phyloP scores from a whole-genome alignment of 1,284 basidiomycete genomes.

The Athelia sp. region DNA sequence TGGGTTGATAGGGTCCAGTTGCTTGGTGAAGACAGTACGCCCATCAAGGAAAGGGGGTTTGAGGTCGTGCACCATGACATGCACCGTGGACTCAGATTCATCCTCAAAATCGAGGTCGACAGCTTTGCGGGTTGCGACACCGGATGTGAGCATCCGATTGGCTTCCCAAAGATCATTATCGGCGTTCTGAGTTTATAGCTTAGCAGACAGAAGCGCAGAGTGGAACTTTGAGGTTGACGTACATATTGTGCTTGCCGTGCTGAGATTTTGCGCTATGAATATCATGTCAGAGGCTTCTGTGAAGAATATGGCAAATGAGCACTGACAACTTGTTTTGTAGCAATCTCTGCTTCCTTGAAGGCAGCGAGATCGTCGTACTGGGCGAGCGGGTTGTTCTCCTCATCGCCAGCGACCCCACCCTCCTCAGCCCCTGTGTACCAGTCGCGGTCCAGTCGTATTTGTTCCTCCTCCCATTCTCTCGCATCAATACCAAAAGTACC shows the following conservation, averaged over 20 bases:
- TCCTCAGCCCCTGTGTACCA: conserved; percentile 94
- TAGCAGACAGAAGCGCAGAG: conserved; percentile 5
- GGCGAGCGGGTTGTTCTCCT: conserved; percentile 89
- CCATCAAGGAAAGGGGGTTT: conserved; percentile 99
- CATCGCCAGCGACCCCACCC: conserved; percentile 79
- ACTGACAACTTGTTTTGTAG: conserved; percentile 66
- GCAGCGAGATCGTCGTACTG: conserved; percentile 83
- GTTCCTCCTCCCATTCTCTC: conserved; percentile 94
- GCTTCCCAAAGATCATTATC: conserved; percentile 99
- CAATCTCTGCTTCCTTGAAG: conserved; percentile 75
- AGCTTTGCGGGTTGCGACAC: conserved; percentile 81
- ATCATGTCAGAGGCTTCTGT: too few species aligned
- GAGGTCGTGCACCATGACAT: conserved; percentile 95
- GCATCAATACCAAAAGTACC: conserved; percentile 55
- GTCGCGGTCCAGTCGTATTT: conserved; percentile 82
- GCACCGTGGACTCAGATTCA: conserved; percentile 91
- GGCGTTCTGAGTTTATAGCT: conserved; percentile 65
- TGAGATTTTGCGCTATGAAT: conserved; percentile 76
- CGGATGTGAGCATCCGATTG: conserved; percentile 94
- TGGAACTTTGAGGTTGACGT: conserved; percentile 24
- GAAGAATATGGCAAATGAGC: background rate
- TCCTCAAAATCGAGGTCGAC: conserved; percentile 93
- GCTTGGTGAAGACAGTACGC: conserved; percentile 92
- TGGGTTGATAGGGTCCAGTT: conserved; percentile 96
- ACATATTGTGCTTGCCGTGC: conserved; percentile 94